Percentiles rank a stretch among this genome's conserved stretches.
Evolutionary conservation across 2,329 filamentous ascomycete genomes (phyloP).

Genomic region (Meredithiella fracta): DNA sequence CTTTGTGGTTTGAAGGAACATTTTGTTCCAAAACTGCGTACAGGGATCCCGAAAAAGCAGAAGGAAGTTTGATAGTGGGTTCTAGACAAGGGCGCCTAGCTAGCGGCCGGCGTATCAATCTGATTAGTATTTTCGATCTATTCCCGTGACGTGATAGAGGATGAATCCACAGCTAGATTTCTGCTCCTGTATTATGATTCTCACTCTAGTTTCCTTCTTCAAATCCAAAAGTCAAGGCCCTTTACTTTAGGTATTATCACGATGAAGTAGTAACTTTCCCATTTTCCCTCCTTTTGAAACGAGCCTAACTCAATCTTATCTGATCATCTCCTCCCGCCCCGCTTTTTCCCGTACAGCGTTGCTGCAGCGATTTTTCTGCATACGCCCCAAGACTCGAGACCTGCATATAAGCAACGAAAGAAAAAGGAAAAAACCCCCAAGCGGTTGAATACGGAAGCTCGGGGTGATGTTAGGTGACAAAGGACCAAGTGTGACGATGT

Average conservation of each 20-base stretch:
- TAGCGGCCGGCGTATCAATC: not conserved
- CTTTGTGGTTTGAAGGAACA: not conserved
- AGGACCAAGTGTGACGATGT: not conserved
- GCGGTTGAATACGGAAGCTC: not conserved
- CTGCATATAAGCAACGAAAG: not conserved
- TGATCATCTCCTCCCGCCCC: slow-evolving; percentile 9
- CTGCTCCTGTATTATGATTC: too few relatives aligned
- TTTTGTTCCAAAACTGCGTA: not conserved
- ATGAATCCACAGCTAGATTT: too few relatives aligned
- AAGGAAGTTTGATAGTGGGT: not conserved
- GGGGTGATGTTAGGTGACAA: not conserved
- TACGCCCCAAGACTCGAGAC: too few relatives aligned
- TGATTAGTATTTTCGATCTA: slow-evolving; percentile 1
- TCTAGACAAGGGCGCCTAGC: not conserved
- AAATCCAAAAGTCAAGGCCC: too few relatives aligned
- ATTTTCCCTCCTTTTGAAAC: too few relatives aligned
- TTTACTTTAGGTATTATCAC: too few relatives aligned
- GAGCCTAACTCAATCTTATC: slow-evolving; percentile 7
- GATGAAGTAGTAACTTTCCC: too few relatives aligned
- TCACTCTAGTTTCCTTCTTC: too few relatives aligned
- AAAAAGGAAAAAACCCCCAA: not conserved
- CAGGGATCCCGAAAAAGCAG: slow-evolving; percentile 1
- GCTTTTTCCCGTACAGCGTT: not conserved
- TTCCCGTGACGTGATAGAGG: too few relatives aligned
- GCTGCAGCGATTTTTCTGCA: not conserved